Evolutionary conservation across 495 filamentous ascomycete genomes (phyloP), one percentile per base, ranked within the genome.

Genomic region (Aspergillus panamensis): DNA sequence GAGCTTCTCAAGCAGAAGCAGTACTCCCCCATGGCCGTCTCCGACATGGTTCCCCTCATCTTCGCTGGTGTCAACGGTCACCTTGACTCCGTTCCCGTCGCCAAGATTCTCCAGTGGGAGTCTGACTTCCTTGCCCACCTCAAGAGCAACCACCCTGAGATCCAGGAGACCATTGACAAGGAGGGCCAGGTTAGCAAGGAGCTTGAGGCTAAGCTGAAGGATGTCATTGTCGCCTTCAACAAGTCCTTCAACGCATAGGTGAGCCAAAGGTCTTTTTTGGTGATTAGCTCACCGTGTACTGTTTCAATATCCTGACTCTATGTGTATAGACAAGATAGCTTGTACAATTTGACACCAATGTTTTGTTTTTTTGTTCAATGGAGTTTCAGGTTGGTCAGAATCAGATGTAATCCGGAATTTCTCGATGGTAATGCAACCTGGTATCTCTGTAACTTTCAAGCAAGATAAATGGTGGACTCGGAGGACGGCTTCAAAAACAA

Each of bases 1-100:
- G 92, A 97, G 84, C 89, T 97, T 66, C 90, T 97, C 71, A 98
- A 97, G 88, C 94, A 98, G 84, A 97, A 96, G 88, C 94, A 98
- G 82, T 98, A 97, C 86, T 87, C 86, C 37, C 94, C 94, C 67
- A 97, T 97, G 94, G 89, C 91, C 67, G 94, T 97, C 66, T 90
- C 92, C 82, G 94, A 97, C 80, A 97, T 97, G 92, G 94, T 98
- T 81, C 94, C 94, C 62, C 87, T 98, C 61, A 97, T 98, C 83
- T 98, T 87, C 80, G 94, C 94, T 67, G 94, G 94, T 92, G 91
- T 98, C 77, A 98, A 98, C 77, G 94, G 94, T 80, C 81, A 83
- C 79, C 87, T 97, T 61, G 92, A 97, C 80, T 74, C 63, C 62
- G 84, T 97, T 63, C 92, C 92, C 58, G 92, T 96, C 65, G 73